phyloP scores from a whole-genome alignment of 1,139 yeast genomes.

The Candida pseudoviswanathii region DNA sequence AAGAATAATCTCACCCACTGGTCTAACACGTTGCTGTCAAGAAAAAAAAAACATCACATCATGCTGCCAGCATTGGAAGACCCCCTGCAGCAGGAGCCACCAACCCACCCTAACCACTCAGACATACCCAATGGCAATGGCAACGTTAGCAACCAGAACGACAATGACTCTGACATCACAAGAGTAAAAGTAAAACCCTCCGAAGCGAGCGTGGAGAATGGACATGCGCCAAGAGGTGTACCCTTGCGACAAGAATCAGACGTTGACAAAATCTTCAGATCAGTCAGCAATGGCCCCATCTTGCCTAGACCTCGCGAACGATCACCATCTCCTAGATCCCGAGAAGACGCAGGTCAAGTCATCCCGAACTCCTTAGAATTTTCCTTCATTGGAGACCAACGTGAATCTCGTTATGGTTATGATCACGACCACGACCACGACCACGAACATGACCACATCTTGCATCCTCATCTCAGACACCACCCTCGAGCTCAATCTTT shows the following conservation, averaged over 20 bases:
- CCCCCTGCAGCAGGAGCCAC: neutral
- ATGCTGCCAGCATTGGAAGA: constrained; percentile 6
- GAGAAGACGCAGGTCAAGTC: constrained; percentile 23
- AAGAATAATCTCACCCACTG: no score
- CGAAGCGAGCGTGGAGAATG: neutral
- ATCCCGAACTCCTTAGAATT: constrained; percentile 34
- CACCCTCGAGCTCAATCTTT: constrained; percentile 9
- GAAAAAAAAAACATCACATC: neutral
- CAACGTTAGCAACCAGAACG: no score
- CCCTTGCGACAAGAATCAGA: constrained; percentile 11
- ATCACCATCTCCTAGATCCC: constrained; percentile 9
- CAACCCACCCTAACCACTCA: neutral
- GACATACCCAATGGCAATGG: neutral
- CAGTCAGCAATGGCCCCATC: constrained; percentile 8
- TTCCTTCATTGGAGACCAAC: constrained; percentile 25
- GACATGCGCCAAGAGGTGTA: neutral
- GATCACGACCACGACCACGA: constrained; percentile 22
- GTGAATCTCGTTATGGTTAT: constrained; percentile 31
- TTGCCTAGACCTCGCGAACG: neutral
- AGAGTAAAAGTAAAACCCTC: constrained; percentile 1
- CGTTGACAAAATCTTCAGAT: constrained; percentile 8
- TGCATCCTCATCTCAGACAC: neutral
- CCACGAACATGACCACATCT: neutral
- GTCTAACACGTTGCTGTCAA: neutral
- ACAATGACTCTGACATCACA: neutral